These are phyloP conservation scores for Cyclotella atomus DNA, from an alignment of 108 stramenopile genomes.

Conservation along the genomic window DNA sequence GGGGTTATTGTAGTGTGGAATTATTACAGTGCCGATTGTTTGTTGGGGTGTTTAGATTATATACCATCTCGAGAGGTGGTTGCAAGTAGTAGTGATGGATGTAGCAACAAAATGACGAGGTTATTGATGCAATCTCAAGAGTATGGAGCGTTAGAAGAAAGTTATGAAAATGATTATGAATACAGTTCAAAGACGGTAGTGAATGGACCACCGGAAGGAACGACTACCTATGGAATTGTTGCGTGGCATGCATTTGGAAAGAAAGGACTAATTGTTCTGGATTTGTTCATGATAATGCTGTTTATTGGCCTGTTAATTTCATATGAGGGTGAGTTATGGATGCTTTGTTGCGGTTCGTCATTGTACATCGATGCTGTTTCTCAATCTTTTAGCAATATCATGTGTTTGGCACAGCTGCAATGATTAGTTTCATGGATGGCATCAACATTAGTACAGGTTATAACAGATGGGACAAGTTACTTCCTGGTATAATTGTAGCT, in stretches of 20 bases:
- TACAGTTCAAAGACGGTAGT: background rate
- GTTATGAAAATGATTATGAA: background rate
- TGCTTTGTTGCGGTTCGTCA: no score
- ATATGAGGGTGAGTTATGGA: constrained; percentile 48
- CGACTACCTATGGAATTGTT: constrained; percentile 60
- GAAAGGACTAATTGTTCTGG: constrained; percentile 57
- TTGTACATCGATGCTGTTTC: no score
- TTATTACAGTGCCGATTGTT: constrained; percentile 60
- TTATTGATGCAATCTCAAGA: background rate
- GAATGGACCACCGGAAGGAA: constrained; percentile 57
- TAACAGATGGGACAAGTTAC: constrained; percentile 37
- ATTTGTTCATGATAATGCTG: constrained; percentile 65
- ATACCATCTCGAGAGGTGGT: no score
- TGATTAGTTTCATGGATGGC: constrained; percentile 58
- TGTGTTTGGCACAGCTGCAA: constrained; percentile 51
- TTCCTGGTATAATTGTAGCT: constrained; percentile 54
- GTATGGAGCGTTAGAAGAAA: background rate
- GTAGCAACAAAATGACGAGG: background rate
- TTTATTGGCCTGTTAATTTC: constrained; percentile 67
- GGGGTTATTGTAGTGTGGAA: constrained; percentile 72
- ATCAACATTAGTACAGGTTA: constrained; percentile 59
- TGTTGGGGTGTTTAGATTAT: constrained; percentile 51
- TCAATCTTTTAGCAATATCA: no score
- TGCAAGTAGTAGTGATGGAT: no score
- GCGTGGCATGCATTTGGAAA: constrained; percentile 75